Base-by-base conservation (phyloP, 2,329 filamentous ascomycete genomes). In the Karstenula rhodostoma region DNA sequence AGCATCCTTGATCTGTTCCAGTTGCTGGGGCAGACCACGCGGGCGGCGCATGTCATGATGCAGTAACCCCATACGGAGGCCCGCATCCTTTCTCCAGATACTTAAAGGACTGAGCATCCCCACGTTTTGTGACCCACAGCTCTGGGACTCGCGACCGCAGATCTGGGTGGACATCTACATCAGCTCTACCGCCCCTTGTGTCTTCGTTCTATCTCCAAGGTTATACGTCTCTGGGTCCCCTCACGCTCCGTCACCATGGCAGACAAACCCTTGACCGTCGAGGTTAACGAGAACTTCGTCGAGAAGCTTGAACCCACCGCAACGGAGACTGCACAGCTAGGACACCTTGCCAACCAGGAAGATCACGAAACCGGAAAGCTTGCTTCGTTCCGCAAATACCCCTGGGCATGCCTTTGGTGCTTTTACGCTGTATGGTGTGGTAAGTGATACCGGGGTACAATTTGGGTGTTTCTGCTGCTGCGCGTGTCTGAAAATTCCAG, bases 401-500 rank as follows among this genome's bases (percentile, higher is more conserved):
- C 71, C 8, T 69, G 69, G 64, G 72, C 70, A 19, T 70, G 67
- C 23, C 58, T 62, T 64, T 82, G 79, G 79, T 77, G 70, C 40
- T 33, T 80, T 37, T 81, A 75, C 59, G 77, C 78, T 29, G 73
- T 79, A 9, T 82, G 78, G 77, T 68, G 72, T 15, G 29, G 29
- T 32, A 9, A 32, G 29, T 32, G 8, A 32, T 32, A 32, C 8
- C 29, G 27, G 4, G 27, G 4, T 29, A 29, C 27, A 8, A 8
- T 4, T 4, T 29, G 27, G 27, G 27, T 29, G 27, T 29, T 4
- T 8, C 27, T 4, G 27, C 27, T n/a, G 27, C 27, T 4, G 27
- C 27, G 27, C 27, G 8, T 29, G 8, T 29, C 27, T 29, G 27
- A 29, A 29, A 8, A 4, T 29, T 29, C 8, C 27, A 29, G 27